Evolutionary conservation across 305 asterid genomes (phyloP).

Genomic region (Fraxinus platypoda): DNA sequence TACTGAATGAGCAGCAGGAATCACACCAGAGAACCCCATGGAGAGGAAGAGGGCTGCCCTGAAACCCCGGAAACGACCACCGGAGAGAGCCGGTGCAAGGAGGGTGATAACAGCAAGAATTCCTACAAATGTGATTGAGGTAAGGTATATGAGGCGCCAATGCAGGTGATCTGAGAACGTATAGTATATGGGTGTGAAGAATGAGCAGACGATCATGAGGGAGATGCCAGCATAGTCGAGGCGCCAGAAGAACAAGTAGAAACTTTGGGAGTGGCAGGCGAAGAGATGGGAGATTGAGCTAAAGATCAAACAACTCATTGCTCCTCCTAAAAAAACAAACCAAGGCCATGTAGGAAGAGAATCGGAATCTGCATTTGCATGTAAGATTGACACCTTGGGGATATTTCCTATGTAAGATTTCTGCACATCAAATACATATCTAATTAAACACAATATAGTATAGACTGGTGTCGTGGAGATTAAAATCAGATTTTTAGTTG

Average conservation of each 20-base stretch:
- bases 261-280: slow-evolving; percentile 75
- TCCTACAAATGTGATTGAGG: slow-evolving; percentile 54
- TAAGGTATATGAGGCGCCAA: slow-evolving; percentile 57
- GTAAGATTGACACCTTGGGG: slow-evolving; percentile 39
- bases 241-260: slow-evolving; percentile 76
- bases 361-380: slow-evolving; percentile 24
- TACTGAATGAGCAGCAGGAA: slow-evolving; percentile 79
- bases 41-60: slow-evolving; percentile 60
- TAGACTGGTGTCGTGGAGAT: background rate
- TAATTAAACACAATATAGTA: background rate
- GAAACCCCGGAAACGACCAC: slow-evolving; percentile 56
- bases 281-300: slow-evolving; percentile 76
- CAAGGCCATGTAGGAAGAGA: slow-evolving; percentile 75
- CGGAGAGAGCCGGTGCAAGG: slow-evolving; percentile 60
- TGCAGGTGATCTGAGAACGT: slow-evolving; percentile 56
- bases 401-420: slow-evolving; percentile 43
- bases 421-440: slow-evolving; percentile 35
- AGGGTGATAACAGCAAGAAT: slow-evolving; percentile 52
- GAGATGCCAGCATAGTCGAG: slow-evolving; percentile 83
- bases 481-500: background rate
- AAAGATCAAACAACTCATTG: slow-evolving; percentile 65
- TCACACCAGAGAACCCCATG: slow-evolving; percentile 84
- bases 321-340: slow-evolving; percentile 76
- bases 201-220: slow-evolving; percentile 75
- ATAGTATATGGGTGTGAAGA: slow-evolving; percentile 76